Percentiles rank a stretch among this genome's conserved stretches.
phyloP scores from a whole-genome alignment of 352 stramenopile genomes.

The Globisporangium barbulae region DNA sequence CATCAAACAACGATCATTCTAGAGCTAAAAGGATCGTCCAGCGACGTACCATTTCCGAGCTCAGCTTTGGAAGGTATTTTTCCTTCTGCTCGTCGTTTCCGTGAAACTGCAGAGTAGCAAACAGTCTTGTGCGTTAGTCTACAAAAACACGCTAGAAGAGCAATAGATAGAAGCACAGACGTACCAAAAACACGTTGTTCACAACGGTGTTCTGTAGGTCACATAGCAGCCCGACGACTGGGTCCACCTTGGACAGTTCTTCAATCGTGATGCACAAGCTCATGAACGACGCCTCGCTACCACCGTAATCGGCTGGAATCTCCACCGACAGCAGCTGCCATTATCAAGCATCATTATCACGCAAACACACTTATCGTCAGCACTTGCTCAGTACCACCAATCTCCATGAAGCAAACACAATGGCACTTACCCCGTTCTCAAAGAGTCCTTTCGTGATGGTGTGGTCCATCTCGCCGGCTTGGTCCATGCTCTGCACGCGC shows the following conservation, averaged over 20 bases:
- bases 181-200: constrained; percentile 94
- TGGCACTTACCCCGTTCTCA: constrained; percentile 68
- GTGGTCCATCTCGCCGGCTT: constrained; percentile 87
- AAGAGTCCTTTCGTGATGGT: constrained; percentile 91
- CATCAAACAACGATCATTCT: too few relatives aligned
- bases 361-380: not conserved
- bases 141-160: not conserved
- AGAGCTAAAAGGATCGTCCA: not conserved
- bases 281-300: constrained; percentile 94
- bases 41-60: constrained; percentile 61
- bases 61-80: constrained; percentile 83
- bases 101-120: constrained; percentile 36
- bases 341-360: not conserved
- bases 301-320: constrained; percentile 91
- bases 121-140: constrained; percentile 4
- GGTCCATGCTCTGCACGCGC: constrained; percentile 92
- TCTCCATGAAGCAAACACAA: not conserved
- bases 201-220: constrained; percentile 95
- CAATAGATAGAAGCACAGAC: not conserved
- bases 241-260: constrained; percentile 95
- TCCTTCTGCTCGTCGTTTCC: constrained; percentile 81
- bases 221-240: constrained; percentile 91
- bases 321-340: constrained; percentile 93
- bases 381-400: not conserved
- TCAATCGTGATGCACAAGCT: constrained; percentile 94